Base-by-base conservation (phyloP, 2,329 filamentous ascomycete genomes). In the Trichoderma aggressivum region DNA sequence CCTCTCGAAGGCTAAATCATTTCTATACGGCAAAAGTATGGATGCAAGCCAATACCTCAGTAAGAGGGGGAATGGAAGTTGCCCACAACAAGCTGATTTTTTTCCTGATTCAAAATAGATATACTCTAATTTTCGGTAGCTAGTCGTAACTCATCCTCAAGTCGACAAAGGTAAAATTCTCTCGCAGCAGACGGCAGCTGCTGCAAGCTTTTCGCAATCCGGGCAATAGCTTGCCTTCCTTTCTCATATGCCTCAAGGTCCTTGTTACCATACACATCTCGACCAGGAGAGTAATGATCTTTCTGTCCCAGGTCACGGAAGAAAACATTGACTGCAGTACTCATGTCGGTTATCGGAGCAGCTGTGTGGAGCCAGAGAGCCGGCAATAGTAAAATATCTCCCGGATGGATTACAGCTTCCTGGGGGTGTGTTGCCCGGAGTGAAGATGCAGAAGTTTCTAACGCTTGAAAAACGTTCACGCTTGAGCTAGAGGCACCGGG, bases 261-360 rank as follows among this genome's bases (percentile, higher is more conserved):
- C 50, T 93, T 86, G 78, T 97, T 97, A 1, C 93, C 94, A 78
- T 97, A 97, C 0, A 97, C 91, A 78, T 97, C 94, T 74, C 90
- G 87, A 1, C 94, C 94, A 1, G 86, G 80, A 1, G 93, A 89
- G 78, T 96, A 96, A 64, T 70, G 61, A 1, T 87, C 89, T 3
- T 79, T 82, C 3, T 89, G 65, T 26, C 28, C 83, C 11, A 96
- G 83, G 73, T 90, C 91, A 56, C 90, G 89, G 82, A 97, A 97
- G 83, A 97, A 97, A 32, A 95, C 87, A 78, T 97, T 97, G n/a
- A 97, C 90, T 1, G 93, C 93, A 8, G 97, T 85, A 75, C 92
- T 94, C 72, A 89, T 79, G 58, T 83, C 79, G 8, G 86, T 82
- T 1, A 80, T 84, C 1, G 91, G 90, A 0, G 86, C 85, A 2